Evolutionary conservation across 352 stramenopile species (phyloP).

Genomic region (Globisporangium abappressorium): DNA sequence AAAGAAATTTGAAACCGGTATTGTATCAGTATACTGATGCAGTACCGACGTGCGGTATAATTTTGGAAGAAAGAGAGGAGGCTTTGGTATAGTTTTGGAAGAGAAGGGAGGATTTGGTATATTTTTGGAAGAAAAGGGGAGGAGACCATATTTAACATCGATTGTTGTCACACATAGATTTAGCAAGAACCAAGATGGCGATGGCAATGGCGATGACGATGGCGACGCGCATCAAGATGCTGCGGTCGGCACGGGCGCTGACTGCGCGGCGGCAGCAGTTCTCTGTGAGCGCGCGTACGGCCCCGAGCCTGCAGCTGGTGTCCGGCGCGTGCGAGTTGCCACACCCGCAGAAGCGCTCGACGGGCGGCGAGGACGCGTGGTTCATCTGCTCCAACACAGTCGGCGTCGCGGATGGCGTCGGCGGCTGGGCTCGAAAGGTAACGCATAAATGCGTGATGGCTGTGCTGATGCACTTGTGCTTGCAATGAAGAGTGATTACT

Average conservation of each 20-base stretch:
- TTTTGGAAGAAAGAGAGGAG: neutral
- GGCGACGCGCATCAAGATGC: slow-evolving; percentile 1
- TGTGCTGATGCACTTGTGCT: neutral
- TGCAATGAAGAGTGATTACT: neutral
- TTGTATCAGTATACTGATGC: no score
- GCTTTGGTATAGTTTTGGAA: neutral
- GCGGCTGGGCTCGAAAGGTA: slow-evolving; percentile 84
- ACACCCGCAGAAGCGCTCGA: slow-evolving; percentile 81
- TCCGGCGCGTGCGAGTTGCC: slow-evolving; percentile 73
- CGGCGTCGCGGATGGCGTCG: slow-evolving; percentile 84
- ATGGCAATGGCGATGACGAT: slow-evolving; percentile 1
- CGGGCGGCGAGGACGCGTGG: slow-evolving; percentile 82
- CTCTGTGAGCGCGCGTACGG: slow-evolving; percentile 24
- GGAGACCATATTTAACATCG: neutral
- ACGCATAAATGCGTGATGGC: neutral
- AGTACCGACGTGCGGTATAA: no score
- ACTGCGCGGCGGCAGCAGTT: slow-evolving; percentile 6
- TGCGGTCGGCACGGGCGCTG: slow-evolving; percentile 6
- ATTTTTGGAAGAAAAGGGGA: neutral
- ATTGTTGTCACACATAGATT: neutral
- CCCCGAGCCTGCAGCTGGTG: slow-evolving; percentile 40
- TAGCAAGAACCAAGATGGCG: neutral
- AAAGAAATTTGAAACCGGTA: no score
- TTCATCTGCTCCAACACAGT: slow-evolving; percentile 78
- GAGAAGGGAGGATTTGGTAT: neutral